Evolutionary conservation across 2,329 filamentous ascomycete species (phyloP), one percentile per base, ranked within the genome.

Genomic region (Knufia petricola): DNA sequence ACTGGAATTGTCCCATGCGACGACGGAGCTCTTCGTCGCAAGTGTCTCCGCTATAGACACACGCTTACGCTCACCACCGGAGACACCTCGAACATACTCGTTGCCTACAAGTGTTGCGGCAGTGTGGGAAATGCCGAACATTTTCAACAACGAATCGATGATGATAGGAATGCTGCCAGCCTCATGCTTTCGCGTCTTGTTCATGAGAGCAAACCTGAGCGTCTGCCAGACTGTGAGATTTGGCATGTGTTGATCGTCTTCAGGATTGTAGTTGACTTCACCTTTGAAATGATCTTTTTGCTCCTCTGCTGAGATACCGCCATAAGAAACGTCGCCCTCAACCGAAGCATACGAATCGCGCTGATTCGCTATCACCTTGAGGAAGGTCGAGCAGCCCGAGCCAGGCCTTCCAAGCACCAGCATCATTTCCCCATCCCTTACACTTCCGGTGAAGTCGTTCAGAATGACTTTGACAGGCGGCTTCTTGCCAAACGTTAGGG

Each of bases 1-100:
- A 0, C 85, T 90, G 0, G 78, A 82, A 63, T 90, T 90, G 57
- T 90, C 85, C 83, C 84, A 89, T 53, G 81, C 82, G 28, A 85
- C 79, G 1, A 89, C 81, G 0, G 82, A 80, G 0, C 80, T 80
- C 63, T 85, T 83, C 4, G 83, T 83, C 3, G 84, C 81, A 19
- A 90, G 66, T 0, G 83, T 85, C 64, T 90, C 85, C 1, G 84
- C 83, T 54, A 90, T 87, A 19, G 80, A 82, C 7, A 87, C 85
- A 60, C 85, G 82, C 63, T 89, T 90, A 31, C 85, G 70, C 66
- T 92, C 86, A 50, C 86, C 86, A 58, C 86, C 86, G 40, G 81
- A 85, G 0, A 90, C 82, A 63, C 85, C 85, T 40, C 84, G 77
- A 4, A 81, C 75, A 58, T 72, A 78, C 52, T 83, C 80, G 59